Evolutionary conservation across 225 moss, liverwort and hornwort genomes (phyloP).

Genomic region (Pseudisothecium myosuroides): DNA sequence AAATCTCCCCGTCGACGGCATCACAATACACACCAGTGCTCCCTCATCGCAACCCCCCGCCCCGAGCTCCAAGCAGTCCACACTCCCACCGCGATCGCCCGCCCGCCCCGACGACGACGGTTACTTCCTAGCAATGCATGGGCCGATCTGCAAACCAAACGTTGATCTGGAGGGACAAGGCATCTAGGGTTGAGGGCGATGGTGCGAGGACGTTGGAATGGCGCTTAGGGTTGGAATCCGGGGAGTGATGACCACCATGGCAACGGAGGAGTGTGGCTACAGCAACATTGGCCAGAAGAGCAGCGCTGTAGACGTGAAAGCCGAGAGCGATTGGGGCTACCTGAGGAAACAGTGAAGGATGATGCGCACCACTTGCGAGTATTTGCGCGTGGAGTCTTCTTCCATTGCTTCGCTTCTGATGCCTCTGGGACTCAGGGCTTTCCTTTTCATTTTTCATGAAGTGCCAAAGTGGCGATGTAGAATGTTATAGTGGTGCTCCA

Average conservation of each 20-base stretch:
- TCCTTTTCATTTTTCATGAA: no score
- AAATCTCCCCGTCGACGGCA: neutral
- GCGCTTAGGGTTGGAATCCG: slow-evolving; percentile 6
- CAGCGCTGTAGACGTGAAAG: no score
- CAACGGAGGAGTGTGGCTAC: neutral
- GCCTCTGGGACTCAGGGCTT: no score
- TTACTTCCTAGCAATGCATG: neutral
- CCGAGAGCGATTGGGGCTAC: neutral
- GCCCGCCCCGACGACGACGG: neutral
- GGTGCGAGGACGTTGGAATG: neutral
- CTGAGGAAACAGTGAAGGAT: neutral
- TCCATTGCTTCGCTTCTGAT: neutral
- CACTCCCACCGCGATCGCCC: neutral
- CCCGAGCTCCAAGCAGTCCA: neutral
- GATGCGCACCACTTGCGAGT: neutral
- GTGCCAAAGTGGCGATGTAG: no score
- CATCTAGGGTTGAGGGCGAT: neutral
- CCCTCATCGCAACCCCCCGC: neutral
- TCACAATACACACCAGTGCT: neutral
- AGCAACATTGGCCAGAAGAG: neutral
- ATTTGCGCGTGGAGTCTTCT: neutral
- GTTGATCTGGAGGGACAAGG: neutral
- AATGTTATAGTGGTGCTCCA: no score
- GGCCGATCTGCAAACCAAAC: neutral
- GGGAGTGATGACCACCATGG: neutral